Evolutionary conservation across 176 grass and related monocot genomes (phyloP), one percentile per base, ranked within the genome.

Genomic region (Alloteropsis semialata): DNA sequence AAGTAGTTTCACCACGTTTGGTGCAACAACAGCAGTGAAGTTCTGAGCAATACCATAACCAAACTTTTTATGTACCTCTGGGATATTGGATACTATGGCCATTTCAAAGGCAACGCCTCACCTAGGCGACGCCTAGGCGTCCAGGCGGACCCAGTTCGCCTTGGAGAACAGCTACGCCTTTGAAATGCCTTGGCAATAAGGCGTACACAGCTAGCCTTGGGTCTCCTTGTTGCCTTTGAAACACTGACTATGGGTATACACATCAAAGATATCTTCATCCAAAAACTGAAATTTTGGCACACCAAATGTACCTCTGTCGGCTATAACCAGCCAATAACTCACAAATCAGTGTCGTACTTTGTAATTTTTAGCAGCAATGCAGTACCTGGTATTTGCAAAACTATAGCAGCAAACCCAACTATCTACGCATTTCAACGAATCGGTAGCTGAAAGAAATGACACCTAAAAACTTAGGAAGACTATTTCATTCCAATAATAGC

Each of bases 1-100:
- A 37, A 67, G 45, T 67, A 33, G 32, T 66, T 55, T 59, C 11
- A 77, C 8, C 13, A 43, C 0, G 2, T 44, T 76, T 45, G 55
- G 37, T 28, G 41, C 18, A 54, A 55, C 67, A 38, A 49, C 37
- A 57, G 62, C 39, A 46, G 34, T 10, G 61, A 11, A 85, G 28
- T 5, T 65, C 38, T 74, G 55, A 61, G 28, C 0, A 78, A 81
- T 32, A 74, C 14, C 29, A 10, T 19, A 85, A 49, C 34, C 0
- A 66, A 45, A 44, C 22, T 34, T 56, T 74, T 36, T n/a, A n/a
- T 53, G 63, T 30, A 58, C 3, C 29, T 84, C 41, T 25, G 50
- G 50, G 17, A 67, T 39, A 69, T 74, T 75, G 50, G 17, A 67
- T 39, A 69, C 65, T 75, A 76, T 14, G n/a, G 18, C n/a, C n/a